Evolutionary conservation across 78 protist species (phyloP).

Genomic region (Chrysochromulina tobinii): DNA sequence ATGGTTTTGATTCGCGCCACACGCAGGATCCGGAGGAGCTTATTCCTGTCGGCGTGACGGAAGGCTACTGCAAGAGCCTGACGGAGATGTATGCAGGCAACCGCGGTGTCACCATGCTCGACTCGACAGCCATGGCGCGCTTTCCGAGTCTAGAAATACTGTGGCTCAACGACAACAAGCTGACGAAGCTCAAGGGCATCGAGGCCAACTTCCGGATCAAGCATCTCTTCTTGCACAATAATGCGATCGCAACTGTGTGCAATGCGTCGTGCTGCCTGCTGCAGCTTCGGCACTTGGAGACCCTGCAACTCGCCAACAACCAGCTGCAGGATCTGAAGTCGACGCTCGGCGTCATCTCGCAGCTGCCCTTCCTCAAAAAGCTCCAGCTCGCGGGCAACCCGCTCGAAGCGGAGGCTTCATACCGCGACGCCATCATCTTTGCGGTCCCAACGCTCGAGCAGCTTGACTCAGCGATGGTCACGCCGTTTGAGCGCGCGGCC

Average conservation of each 20-base stretch:
- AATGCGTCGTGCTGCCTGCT: not conserved
- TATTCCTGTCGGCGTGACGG: too few relatives aligned
- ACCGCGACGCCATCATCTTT: constrained; percentile 3
- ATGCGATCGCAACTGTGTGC: not conserved
- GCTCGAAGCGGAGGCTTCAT: not conserved
- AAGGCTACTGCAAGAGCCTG: too few relatives aligned
- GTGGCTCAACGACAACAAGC: constrained; percentile 25
- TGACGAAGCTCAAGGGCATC: constrained; percentile 7
- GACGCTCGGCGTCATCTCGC: not conserved
- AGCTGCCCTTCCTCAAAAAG: not conserved
- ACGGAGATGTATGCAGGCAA: not conserved
- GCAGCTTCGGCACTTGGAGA: not conserved
- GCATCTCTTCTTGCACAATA: not conserved
- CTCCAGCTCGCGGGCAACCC: constrained; percentile 29
- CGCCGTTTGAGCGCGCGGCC: not conserved
- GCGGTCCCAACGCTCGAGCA: not conserved
- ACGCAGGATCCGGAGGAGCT: too few relatives aligned
- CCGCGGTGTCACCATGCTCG: not conserved
- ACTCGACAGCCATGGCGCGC: not conserved
- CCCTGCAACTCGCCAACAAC: constrained; percentile 2
- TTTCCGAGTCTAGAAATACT: not conserved
- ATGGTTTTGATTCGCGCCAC: too few relatives aligned
- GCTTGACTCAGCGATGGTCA: not conserved
- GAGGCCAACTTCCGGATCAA: not conserved
- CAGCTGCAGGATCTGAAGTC: not conserved